Conservation (phyloP, 139 green algal species). For the Haematococcus lacustris region DNA sequence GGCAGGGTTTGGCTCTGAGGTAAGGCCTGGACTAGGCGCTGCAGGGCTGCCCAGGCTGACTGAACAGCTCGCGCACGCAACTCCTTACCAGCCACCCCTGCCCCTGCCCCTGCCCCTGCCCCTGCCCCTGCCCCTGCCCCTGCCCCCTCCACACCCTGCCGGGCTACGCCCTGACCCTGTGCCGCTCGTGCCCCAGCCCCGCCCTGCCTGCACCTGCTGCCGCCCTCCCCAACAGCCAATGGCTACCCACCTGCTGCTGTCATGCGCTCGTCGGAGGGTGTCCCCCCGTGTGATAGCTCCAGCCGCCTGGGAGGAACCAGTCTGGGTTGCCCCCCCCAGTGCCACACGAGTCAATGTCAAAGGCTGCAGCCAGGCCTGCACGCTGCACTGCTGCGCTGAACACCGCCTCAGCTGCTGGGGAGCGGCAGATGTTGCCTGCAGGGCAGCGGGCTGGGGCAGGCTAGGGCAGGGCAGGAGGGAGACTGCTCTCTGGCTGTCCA, state of each 20-base stretch:
- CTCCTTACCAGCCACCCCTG: too few species aligned
- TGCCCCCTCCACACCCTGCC: too few species aligned
- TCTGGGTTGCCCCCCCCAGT: constrained; percentile 68
- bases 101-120: too few species aligned
- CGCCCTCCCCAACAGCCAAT: neutral
- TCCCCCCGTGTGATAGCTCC: constrained; percentile 83
- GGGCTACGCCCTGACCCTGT: neutral
- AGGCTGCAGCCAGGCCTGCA: constrained; percentile 49
- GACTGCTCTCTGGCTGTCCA: too few species aligned
- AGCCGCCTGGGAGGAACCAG: constrained; percentile 49
- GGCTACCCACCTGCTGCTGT: constrained; percentile 29
- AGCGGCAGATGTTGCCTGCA: constrained; percentile 92
- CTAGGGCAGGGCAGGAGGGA: too few species aligned
- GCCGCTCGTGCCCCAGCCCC: too few species aligned
- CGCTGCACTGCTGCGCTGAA: constrained; percentile 74
- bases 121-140: too few species aligned
- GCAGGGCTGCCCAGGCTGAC: too few species aligned
- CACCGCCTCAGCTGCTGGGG: constrained; percentile 84
- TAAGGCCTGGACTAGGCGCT: too few species aligned
- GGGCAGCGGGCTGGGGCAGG: neutral
- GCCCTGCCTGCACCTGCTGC: neutral
- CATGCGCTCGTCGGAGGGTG: constrained; percentile 78
- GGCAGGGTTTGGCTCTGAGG: too few species aligned
- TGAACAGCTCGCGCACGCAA: too few species aligned
- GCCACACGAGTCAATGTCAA: constrained; percentile 89